Conservation (phyloP, 2,329 filamentous ascomycete genomes). For the Cadophora sp. region DNA sequence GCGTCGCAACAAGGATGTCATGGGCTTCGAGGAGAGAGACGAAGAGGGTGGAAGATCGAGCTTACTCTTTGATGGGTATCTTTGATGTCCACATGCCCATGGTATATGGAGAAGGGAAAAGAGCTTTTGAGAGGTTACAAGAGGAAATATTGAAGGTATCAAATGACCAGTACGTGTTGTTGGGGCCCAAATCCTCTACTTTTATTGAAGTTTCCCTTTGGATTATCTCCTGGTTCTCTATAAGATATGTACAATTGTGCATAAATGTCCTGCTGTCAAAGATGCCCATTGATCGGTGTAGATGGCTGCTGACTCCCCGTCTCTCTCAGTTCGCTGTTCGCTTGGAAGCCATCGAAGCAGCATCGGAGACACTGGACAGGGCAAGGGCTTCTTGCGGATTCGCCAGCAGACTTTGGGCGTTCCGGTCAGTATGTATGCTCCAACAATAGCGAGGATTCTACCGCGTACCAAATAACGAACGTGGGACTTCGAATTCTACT, state of each 20-base stretch:
- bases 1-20: slow-evolving; percentile 45
- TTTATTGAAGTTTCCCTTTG: no score
- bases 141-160: slow-evolving; percentile 18
- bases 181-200: background rate
- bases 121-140: slow-evolving; percentile 24
- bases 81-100: slow-evolving; percentile 46
- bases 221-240: no score
- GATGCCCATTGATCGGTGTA: no score
- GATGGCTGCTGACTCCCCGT: background rate
- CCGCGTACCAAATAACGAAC: background rate
- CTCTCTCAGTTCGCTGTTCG: background rate
- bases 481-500: background rate
- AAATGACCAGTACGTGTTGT: background rate
- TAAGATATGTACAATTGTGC: no score
- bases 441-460: background rate
- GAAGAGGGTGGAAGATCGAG: slow-evolving; percentile 39
- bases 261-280: no score
- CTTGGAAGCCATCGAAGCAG: slow-evolving; percentile 3
- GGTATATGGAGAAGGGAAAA: slow-evolving; percentile 27
- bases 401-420: background rate
- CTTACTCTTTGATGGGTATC: slow-evolving; percentile 44
- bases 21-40: slow-evolving; percentile 46
- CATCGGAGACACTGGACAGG: background rate
- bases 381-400: background rate
- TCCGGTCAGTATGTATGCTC: background rate